Conservation (phyloP, 2,329 filamentous ascomycete species). For the Fusarium pilosicola region DNA sequence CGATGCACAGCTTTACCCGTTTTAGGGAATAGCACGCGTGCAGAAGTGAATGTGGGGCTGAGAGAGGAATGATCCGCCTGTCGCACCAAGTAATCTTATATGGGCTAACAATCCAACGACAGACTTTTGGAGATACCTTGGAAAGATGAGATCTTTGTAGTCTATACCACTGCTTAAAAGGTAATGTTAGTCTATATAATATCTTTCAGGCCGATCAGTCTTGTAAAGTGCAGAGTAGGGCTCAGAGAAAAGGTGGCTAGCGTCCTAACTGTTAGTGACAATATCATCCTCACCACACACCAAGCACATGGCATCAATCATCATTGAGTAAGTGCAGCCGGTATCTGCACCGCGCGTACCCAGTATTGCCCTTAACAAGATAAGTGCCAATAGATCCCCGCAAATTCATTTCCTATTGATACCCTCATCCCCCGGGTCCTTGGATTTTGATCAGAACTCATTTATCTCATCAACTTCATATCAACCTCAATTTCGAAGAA, state of each 20-base stretch:
- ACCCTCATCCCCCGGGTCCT: background rate
- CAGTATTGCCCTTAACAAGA: background rate
- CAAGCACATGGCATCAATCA: background rate
- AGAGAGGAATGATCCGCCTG: background rate
- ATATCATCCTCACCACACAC: accelerated
- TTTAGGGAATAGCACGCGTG: background rate
- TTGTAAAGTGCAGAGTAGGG: accelerated
- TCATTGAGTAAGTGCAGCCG: background rate
- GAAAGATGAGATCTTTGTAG: accelerated
- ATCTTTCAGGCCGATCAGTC: accelerated
- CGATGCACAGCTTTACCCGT: slow-evolving; percentile 11
- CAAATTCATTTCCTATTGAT: background rate
- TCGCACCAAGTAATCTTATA: background rate
- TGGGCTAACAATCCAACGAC: background rate
- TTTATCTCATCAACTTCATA: no score
- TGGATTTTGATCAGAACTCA: background rate
- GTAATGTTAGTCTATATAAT: accelerated
- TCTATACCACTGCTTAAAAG: accelerated
- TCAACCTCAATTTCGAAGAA: no score
- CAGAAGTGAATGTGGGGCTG: background rate
- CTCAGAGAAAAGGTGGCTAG: background rate
- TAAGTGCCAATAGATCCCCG: slow-evolving; percentile 13
- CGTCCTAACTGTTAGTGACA: background rate
- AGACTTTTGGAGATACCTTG: background rate
- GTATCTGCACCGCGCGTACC: background rate